phyloP scores from a whole-genome alignment of 2,329 filamentous ascomycete genomes.

The Paramyrothecium roridum region DNA sequence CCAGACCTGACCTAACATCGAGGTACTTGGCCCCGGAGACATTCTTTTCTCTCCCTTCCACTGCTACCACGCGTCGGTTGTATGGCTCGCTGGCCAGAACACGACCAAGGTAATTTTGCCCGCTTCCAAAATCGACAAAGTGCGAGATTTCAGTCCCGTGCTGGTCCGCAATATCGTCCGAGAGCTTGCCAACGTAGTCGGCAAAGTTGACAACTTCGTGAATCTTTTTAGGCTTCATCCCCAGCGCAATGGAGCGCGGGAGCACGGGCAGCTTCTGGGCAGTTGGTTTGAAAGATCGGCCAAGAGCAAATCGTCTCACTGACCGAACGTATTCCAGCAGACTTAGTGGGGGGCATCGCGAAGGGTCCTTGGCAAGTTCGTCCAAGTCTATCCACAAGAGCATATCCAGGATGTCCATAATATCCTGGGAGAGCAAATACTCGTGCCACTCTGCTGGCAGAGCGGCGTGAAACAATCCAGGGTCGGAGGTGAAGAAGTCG shows the following conservation, averaged over 20 bases:
- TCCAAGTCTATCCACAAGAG: conserved; percentile 75
- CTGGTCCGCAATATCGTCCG: conserved; percentile 54
- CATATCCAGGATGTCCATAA: conserved; percentile 76
- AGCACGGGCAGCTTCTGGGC: conserved; percentile 51
- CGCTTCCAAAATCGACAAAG: conserved; percentile 92
- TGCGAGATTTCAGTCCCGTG: conserved; percentile 68
- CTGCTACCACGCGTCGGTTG: conserved; percentile 81
- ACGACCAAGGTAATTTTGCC: conserved; percentile 92
- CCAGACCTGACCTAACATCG: conserved; percentile 77
- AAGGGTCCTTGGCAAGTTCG: conserved; percentile 16
- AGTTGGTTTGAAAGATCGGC: conserved; percentile 52
- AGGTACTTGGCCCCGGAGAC: conserved; percentile 81
- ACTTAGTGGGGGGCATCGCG: conserved; percentile 43
- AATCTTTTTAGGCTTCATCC: conserved; percentile 94
- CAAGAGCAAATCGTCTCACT: conserved; percentile 67
- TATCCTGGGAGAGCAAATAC: conserved; percentile 69
- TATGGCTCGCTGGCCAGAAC: conserved; percentile 83
- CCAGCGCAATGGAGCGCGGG: conserved; percentile 71
- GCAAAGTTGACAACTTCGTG: conserved; percentile 93
- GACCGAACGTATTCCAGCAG: conserved; percentile 70
- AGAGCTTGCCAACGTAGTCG: conserved; percentile 68
- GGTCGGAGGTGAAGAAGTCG: conserved; percentile 87
- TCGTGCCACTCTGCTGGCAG: conserved; percentile 77
- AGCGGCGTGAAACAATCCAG: conserved; percentile 75
- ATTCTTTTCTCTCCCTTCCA: conserved; percentile 84